phyloP scores from a whole-genome alignment of 768 basidiomycete genomes.

The Lactarius hatsudake region DNA sequence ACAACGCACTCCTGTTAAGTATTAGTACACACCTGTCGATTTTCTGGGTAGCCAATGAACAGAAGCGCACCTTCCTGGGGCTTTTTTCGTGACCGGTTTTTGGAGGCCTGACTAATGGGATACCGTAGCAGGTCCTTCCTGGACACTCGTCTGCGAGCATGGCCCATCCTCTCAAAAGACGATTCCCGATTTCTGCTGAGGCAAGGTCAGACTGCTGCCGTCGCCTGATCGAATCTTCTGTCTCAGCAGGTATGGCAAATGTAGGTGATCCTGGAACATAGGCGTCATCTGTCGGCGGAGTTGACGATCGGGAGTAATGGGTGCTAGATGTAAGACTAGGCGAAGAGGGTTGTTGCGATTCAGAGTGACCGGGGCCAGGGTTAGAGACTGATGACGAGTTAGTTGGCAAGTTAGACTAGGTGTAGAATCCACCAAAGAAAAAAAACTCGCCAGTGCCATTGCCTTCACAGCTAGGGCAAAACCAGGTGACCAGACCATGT shows the following conservation, averaged over 20 bases:
- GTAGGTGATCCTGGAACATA: conserved; percentile 57
- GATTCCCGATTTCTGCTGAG: conserved; percentile 74
- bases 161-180: conserved; percentile 79
- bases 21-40: not conserved
- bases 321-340: conserved; percentile 50
- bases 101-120: conserved; percentile 82
- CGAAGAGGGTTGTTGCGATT: conserved; percentile 27
- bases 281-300: conserved; percentile 76
- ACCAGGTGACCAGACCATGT: conserved; percentile 42
- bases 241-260: conserved; percentile 63
- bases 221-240: conserved; percentile 60
- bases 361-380: conserved; percentile 6
- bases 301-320: conserved; percentile 60
- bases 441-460: conserved; percentile 35
- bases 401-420: conserved; percentile 2
- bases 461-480: conserved; percentile 67
- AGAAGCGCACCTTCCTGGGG: conserved; percentile 56
- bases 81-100: conserved; percentile 58
- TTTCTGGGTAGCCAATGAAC: conserved; percentile 10
- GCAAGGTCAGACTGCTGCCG: conserved; percentile 81
- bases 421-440: not conserved
- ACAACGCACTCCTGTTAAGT: conserved; percentile 27
- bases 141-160: conserved; percentile 89
- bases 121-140: conserved; percentile 63
- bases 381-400: conserved; percentile 10